Base-by-base conservation (phyloP, 345 rosid genomes). In the Acer yangbiense region DNA sequence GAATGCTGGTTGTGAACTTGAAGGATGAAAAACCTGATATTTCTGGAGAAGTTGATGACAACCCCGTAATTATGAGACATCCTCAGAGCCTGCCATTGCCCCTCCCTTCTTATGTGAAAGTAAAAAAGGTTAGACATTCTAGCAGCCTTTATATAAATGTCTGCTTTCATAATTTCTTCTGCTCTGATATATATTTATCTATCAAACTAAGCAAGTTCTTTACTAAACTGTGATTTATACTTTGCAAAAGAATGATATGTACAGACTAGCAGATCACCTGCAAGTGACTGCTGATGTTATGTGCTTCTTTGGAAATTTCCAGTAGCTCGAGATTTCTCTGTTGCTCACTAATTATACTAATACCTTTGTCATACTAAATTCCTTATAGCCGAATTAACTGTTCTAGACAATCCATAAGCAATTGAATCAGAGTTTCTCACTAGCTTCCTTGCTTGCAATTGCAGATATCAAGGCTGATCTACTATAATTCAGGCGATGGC, bases 381-480 rank as follows among this genome's bases (percentile, higher is more conserved):
- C 32, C 62, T 41, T n/a, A 23, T 46, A 25, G 73, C 60, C 32
- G 13, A 60, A 14, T 60, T 13, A 20, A 73, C 67, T 60, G 55
- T 60, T 61, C 57, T 73, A 58, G 16, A 14, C 76, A 14, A 73
- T 41, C 7, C 54, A 58, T 72, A 58, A 29, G 7, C 69, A 60
- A 32, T 21, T 52, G 58, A 27, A 17, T 3, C 4, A 1, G 17
- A 54, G 23, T 16, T 65, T 65, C 74, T 65, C 27, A 78, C n/a
- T 39, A 41, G 29, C 67, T 69, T 74, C 66, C 43, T 70, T 62
- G 69, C 71, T 71, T 41, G 71, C n/a, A 55, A 50, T 14, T 82
- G 82, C 85, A 85, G 92, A 82, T 89, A 70, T 82, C 80, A 43
- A 82, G 73, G 46, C 63, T 84, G 71, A 73, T 81, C 65, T 89